Percentiles rank a stretch among this genome's conserved stretches.
phyloP scores from a whole-genome alignment of 805 yeast species.

The Ascoidea asiatica region DNA sequence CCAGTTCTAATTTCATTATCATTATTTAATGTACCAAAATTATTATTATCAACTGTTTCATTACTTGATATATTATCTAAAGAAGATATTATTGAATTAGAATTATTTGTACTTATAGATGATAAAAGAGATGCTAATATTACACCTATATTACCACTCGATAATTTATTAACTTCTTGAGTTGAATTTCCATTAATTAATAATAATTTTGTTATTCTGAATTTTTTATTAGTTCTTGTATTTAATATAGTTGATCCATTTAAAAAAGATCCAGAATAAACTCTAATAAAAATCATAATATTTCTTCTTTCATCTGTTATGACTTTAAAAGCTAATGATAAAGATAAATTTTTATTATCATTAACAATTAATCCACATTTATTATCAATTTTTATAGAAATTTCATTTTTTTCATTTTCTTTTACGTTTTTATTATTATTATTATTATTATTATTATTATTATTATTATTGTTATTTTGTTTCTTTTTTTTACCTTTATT shows the following conservation, averaged over 20 bases:
- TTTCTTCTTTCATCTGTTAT: constrained; percentile 62
- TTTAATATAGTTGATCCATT: constrained; percentile 52
- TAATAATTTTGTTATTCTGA: constrained; percentile 54
- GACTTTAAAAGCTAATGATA: constrained; percentile 87
- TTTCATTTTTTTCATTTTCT: constrained; percentile 9
- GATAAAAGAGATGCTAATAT: constrained; percentile 41
- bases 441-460: constrained; percentile 6
- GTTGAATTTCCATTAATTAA: constrained; percentile 85
- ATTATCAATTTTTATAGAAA: constrained; percentile 25
- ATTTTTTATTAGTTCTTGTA: constrained; percentile 53
- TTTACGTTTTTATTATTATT: constrained; percentile 7
- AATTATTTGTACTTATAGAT: background rate
- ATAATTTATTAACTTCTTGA: constrained; percentile 47
- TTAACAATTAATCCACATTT: constrained; percentile 37
- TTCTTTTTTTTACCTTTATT: constrained; percentile 13
- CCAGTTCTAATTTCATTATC: constrained; percentile 69
- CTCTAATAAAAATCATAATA: constrained; percentile 72
- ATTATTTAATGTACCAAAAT: constrained; percentile 13
- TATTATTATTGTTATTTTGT: constrained; percentile 10
- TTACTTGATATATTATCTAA: background rate
- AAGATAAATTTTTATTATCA: constrained; percentile 43
- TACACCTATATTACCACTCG: constrained; percentile 85
- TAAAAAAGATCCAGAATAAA: constrained; percentile 68
- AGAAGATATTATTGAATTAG: background rate
- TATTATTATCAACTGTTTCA: background rate